Percentiles rank a stretch among this genome's conserved stretches.
Evolutionary conservation across 495 filamentous ascomycete genomes (phyloP).

Genomic region (Penicillium lividum): DNA sequence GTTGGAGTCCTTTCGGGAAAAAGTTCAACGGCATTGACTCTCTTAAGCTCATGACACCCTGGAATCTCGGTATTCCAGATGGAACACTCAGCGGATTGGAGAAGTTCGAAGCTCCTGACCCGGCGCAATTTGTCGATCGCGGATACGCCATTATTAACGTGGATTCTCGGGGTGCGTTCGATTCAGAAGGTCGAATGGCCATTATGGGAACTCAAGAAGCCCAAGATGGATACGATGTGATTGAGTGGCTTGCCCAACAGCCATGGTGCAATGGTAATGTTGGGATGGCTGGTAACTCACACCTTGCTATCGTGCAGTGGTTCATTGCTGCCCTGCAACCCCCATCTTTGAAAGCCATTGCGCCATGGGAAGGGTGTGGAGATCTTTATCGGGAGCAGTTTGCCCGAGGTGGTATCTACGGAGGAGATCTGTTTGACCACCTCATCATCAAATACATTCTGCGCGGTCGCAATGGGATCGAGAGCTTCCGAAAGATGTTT

Average conservation of each 20-base stretch:
- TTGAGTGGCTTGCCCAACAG: constrained; percentile 42
- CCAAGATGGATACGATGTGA: constrained; percentile 45
- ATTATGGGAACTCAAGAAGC: constrained; percentile 48
- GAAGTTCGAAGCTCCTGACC: constrained; percentile 51
- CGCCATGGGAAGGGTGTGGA: constrained; percentile 48
- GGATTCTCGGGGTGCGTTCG: constrained; percentile 42
- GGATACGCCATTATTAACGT: constrained; percentile 49
- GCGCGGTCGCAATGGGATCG: constrained; percentile 27
- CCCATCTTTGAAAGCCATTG: constrained; percentile 42
- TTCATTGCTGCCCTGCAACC: constrained; percentile 40
- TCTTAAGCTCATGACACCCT: constrained; percentile 17
- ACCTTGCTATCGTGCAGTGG: constrained; percentile 43
- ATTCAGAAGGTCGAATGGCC: constrained; percentile 39
- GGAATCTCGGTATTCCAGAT: constrained; percentile 25
- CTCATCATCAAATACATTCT: constrained; percentile 33
- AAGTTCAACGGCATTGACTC: constrained; percentile 24
- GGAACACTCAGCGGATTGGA: constrained; percentile 30
- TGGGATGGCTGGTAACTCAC: constrained; percentile 46
- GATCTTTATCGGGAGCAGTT: constrained; percentile 48
- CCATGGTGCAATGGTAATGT: constrained; percentile 49
- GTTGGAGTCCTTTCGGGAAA: constrained; percentile 39
- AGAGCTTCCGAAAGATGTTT: constrained; percentile 37
- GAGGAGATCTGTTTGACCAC: constrained; percentile 26
- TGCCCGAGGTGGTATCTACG: constrained; percentile 35
- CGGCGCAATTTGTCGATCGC: constrained; percentile 36